Percentiles rank a stretch among this genome's conserved stretches.
Conservation (phyloP, 257 asterid genomes). For the Solanum gandarillasii region DNA sequence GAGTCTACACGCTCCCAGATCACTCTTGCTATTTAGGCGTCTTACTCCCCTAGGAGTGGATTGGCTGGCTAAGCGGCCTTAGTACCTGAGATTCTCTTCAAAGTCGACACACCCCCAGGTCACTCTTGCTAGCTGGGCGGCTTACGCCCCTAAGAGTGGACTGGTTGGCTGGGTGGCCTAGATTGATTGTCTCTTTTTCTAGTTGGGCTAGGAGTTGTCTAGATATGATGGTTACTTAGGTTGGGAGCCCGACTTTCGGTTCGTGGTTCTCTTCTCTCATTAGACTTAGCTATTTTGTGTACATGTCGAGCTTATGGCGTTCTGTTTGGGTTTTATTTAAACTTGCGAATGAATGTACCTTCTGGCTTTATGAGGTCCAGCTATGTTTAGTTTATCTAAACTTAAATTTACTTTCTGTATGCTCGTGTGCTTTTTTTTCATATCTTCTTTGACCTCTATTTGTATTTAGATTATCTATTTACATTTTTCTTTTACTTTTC, state of each 20-base stretch:
- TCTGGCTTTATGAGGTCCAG: background rate
- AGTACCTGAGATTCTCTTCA: background rate
- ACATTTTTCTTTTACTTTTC: too few species aligned
- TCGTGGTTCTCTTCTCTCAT: background rate
- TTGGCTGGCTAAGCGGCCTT: background rate
- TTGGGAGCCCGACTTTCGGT: background rate
- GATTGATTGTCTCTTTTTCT: too few species aligned
- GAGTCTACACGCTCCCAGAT: background rate
- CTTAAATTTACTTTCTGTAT: too few species aligned
- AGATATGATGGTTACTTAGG: background rate
- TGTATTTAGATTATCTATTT: too few species aligned
- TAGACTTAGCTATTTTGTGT: background rate
- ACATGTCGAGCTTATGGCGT: background rate
- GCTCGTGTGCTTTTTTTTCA: background rate
- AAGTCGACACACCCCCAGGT: background rate
- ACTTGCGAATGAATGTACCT: background rate
- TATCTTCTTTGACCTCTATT: too few species aligned
- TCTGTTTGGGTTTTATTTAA: too few species aligned
- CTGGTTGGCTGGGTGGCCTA: too few species aligned
- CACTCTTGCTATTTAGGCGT: background rate
- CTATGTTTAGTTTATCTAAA: background rate
- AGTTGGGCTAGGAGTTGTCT: too few species aligned
- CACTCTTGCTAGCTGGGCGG: background rate
- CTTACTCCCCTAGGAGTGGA: background rate
- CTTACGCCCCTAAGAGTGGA: too few species aligned